These are phyloP conservation scores for Flaveria floridana DNA, from an alignment of 140 eudicot species.

Conservation along the genomic window DNA sequence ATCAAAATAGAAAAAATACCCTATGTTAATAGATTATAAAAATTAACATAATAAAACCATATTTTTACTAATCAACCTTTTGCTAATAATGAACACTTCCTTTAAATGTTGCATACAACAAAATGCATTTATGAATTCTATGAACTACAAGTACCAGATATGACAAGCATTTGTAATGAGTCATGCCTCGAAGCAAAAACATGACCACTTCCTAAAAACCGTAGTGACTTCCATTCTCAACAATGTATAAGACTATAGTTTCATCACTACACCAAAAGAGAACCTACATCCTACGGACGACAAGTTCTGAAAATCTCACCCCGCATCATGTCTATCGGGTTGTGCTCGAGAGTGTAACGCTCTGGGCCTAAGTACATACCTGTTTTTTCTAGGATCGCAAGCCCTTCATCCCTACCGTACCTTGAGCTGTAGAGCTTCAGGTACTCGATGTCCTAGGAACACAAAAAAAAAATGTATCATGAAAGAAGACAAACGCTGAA, in stretches of 20 bases:
- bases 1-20: too few relatives aligned
- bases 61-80: background rate
- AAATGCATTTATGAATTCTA: constrained; percentile 1
- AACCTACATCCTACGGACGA: constrained; percentile 41
- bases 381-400: constrained; percentile 70
- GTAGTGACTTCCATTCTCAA: background rate
- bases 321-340: constrained; percentile 83
- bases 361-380: constrained; percentile 92
- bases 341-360: constrained; percentile 78
- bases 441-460: constrained; percentile 73
- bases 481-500: background rate
- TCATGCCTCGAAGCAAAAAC: constrained; percentile 20
- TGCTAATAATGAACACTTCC: background rate
- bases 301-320: constrained; percentile 87
- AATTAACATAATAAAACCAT: too few relatives aligned
- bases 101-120: background rate
- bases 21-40: too few relatives aligned
- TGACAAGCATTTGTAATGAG: constrained; percentile 14
- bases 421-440: constrained; percentile 81
- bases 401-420: constrained; percentile 78
- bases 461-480: constrained; percentile 1
- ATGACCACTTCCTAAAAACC: constrained; percentile 24
- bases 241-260: constrained; percentile 26
- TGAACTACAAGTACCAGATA: constrained; percentile 12
- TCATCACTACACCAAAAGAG: constrained; percentile 5